Conservation (phyloP, 1,284 basidiomycete species). For the Coniferiporia weirii region DNA sequence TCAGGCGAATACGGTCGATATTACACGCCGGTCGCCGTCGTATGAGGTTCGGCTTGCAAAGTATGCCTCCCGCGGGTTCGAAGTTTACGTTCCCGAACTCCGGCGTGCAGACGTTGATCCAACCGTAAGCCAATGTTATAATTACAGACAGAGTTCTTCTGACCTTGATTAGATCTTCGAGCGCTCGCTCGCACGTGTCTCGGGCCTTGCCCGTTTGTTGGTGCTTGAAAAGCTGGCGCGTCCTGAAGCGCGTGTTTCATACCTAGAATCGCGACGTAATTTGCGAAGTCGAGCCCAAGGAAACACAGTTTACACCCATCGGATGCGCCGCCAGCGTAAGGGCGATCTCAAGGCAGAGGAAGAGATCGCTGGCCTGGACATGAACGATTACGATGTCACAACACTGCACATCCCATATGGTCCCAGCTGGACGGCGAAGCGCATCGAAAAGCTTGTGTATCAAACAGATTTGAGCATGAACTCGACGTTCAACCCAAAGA, state of each 20-base stretch:
- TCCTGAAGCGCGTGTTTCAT: constrained; percentile 37
- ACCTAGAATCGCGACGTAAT: constrained; percentile 39
- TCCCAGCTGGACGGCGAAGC: constrained; percentile 51
- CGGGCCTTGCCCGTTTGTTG: constrained; percentile 53
- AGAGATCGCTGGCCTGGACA: constrained; percentile 40
- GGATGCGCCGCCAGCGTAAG: constrained; percentile 30
- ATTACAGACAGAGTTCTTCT: neutral
- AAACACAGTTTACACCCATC: constrained; percentile 19
- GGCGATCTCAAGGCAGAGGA: constrained; percentile 47
- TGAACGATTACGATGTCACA: constrained; percentile 55
- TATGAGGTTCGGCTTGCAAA: constrained; percentile 57
- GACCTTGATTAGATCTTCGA: constrained; percentile 44
- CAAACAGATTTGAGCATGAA: constrained; percentile 56
- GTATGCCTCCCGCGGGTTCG: constrained; percentile 47
- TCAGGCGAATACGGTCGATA: constrained; percentile 54
- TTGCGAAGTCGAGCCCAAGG: constrained; percentile 43
- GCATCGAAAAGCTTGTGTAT: constrained; percentile 54
- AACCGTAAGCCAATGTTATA: constrained; percentile 33
- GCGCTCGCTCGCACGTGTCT: constrained; percentile 46
- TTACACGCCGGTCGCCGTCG: constrained; percentile 55
- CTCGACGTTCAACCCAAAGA: constrained; percentile 57
- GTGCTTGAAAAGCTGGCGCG: constrained; percentile 50
- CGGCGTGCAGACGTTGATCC: constrained; percentile 48
- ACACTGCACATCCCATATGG: constrained; percentile 59
- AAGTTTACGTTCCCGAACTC: constrained; percentile 49